Evolutionary conservation across 2,329 filamentous ascomycete species (phyloP), one percentile per base, ranked within the genome.

Genomic region (Huntiella moniliformis): DNA sequence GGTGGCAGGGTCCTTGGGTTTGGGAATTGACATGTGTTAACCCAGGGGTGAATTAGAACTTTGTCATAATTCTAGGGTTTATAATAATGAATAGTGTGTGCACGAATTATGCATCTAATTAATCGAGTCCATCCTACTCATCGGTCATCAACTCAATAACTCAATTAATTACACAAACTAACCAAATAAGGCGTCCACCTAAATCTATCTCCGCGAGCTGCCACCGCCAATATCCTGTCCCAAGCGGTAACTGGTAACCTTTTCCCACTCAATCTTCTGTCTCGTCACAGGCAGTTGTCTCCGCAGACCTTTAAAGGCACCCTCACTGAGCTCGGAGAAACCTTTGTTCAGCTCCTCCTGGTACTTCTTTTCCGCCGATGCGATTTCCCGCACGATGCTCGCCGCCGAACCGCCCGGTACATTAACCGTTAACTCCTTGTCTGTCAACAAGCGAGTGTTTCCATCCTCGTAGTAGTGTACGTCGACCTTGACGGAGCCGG

Each of bases 391-490:
- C 52, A 81, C 69, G 40, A 96, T 73, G 33, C 78, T 81, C 0
- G 73, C 71, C 5, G 77, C 79, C 2, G 71, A 74, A 35, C 67
- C 69, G 1, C 72, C 77, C 1, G 75, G 62, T n/a, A 82, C 61
- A 6, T 72, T 73, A 3, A 73, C 60, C 1, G 68, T 68, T 10
- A 88, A 60, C 8, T 80, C 67, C 65, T 95, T 95, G 57, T 74
- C 79, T n/a, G 91, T 95, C 52, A 88, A 71, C 50, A 98, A 73
- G 2, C 91, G 81, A 48, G 98, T 91, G 59, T 98, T 98, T 51
- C 91, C 91, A 59, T 98, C 92, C 65, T 98, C 91, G 67, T 98
- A 98, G 71, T 98, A 98, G 69, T 98, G 91, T 44, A 98, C 88
- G 55, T 96, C 87, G 45, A 95, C 83, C 61, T 88, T 85, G 62